phyloP scores from a whole-genome alignment of 148 eudicot species.

The Rhododendron vialii region DNA sequence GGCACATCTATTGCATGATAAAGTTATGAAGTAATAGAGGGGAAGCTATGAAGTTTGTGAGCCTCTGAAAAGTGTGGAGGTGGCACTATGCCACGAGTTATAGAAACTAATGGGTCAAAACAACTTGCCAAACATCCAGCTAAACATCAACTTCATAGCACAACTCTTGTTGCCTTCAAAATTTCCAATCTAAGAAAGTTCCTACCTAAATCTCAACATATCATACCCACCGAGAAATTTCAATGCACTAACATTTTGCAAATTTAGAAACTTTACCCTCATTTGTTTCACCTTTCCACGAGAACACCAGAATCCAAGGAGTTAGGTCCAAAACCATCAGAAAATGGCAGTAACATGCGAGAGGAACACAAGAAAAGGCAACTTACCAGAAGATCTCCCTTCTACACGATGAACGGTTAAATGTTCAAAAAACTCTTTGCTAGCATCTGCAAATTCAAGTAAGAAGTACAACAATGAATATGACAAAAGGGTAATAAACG shows the following conservation, averaged over 20 bases:
- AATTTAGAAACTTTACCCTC: neutral
- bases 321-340: neutral
- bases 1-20: neutral
- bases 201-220: neutral
- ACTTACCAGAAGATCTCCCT: slow-evolving; percentile 16
- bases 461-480: neutral
- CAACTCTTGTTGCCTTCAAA: neutral
- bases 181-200: neutral
- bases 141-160: neutral
- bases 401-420: slow-evolving; percentile 25
- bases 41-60: neutral
- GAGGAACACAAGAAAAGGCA: neutral
- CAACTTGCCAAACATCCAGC: neutral
- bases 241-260: neutral
- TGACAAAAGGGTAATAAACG: neutral
- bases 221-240: neutral
- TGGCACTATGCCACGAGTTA: neutral
- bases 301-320: neutral
- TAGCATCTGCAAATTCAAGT: slow-evolving; percentile 39
- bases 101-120: neutral
- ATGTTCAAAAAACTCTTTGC: slow-evolving; percentile 47
- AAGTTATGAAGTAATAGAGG: neutral
- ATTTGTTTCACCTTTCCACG: neutral
- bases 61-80: neutral
- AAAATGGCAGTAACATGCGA: neutral